Evolutionary conservation across 768 basidiomycete genomes (phyloP).

Genomic region (Rubroboletus pulcherrimus): DNA sequence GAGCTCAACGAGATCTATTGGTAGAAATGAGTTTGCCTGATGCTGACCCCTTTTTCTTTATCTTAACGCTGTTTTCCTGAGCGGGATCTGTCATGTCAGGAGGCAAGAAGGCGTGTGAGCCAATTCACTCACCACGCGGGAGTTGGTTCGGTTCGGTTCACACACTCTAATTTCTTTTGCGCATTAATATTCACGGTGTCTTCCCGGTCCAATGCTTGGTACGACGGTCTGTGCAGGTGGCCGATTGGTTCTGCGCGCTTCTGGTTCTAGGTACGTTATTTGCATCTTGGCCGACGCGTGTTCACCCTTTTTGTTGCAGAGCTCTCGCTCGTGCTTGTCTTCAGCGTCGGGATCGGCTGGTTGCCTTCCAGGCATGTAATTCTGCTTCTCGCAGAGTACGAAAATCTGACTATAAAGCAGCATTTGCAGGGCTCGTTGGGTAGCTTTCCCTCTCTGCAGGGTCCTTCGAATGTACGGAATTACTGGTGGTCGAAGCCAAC

Average conservation of each 20-base stretch:
- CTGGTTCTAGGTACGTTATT: slow-evolving; percentile 19
- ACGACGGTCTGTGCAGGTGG: slow-evolving; percentile 18
- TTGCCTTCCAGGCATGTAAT: slow-evolving; percentile 20
- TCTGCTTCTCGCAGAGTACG: background rate
- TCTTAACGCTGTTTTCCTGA: background rate
- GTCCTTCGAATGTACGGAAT: slow-evolving; percentile 20
- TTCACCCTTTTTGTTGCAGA: slow-evolving; percentile 19
- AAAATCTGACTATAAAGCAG: slow-evolving; percentile 8
- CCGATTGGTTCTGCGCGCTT: slow-evolving; percentile 23
- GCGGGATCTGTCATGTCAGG: slow-evolving; percentile 2
- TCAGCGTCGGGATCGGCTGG: slow-evolving; percentile 10
- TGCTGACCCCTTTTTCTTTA: slow-evolving; percentile 38
- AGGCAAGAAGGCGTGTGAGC: slow-evolving; percentile 15
- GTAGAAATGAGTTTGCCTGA: slow-evolving; percentile 46
- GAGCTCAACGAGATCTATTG: slow-evolving; percentile 54
- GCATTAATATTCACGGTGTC: background rate
- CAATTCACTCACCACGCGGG: slow-evolving; percentile 6
- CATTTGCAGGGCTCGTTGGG: background rate
- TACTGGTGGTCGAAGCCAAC: slow-evolving; percentile 33
- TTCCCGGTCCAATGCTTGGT: slow-evolving; percentile 17
- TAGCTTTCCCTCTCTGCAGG: slow-evolving; percentile 8
- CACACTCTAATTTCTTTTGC: background rate
- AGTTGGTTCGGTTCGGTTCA: slow-evolving; percentile 15
- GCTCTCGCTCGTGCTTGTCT: slow-evolving; percentile 7
- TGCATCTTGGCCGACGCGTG: background rate